Evolutionary conservation across 352 stramenopile genomes (phyloP).

Genomic region (Phytopythium chamaehyphon): DNA sequence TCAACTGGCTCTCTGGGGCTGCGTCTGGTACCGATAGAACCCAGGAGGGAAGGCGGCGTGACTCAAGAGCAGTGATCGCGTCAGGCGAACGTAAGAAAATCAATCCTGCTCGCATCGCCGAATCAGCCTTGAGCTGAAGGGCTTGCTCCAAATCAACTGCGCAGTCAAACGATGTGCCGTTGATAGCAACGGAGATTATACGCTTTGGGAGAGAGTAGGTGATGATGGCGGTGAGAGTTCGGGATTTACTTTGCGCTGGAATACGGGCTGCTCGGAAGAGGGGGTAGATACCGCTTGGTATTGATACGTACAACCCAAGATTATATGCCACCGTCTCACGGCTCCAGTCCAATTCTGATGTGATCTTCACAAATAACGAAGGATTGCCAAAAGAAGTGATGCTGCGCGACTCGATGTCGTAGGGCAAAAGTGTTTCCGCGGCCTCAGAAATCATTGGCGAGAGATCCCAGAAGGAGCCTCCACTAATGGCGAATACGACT

Average conservation of each 20-base stretch:
- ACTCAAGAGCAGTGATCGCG: slow-evolving; percentile 51
- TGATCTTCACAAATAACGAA: slow-evolving; percentile 40
- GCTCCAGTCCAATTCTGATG: slow-evolving; percentile 10
- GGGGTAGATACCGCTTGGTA: slow-evolving; percentile 28
- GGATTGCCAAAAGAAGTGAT: slow-evolving; percentile 16
- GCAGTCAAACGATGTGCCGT: slow-evolving; percentile 43
- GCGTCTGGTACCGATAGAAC: background rate
- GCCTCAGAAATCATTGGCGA: slow-evolving; percentile 50
- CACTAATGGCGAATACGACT: slow-evolving; percentile 58
- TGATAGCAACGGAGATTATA: slow-evolving; percentile 31
- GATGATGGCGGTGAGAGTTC: slow-evolving; percentile 24
- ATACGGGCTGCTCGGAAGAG: slow-evolving; percentile 32
- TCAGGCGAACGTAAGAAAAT: slow-evolving; percentile 57
- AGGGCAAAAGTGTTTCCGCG: background rate
- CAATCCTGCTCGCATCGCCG: slow-evolving; percentile 32
- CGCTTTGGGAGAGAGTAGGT: slow-evolving; percentile 39
- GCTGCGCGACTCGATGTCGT: no score
- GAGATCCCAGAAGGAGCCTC: slow-evolving; percentile 69
- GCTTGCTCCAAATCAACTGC: slow-evolving; percentile 53
- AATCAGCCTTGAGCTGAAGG: slow-evolving; percentile 26
- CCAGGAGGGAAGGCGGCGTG: slow-evolving; percentile 39
- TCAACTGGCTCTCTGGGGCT: no score
- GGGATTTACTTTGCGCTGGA: slow-evolving; percentile 12
- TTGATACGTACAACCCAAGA: slow-evolving; percentile 39
- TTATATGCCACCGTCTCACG: slow-evolving; percentile 26